Base-by-base conservation (phyloP, 129 eudicot species). In the Cynara cardunculus region DNA sequence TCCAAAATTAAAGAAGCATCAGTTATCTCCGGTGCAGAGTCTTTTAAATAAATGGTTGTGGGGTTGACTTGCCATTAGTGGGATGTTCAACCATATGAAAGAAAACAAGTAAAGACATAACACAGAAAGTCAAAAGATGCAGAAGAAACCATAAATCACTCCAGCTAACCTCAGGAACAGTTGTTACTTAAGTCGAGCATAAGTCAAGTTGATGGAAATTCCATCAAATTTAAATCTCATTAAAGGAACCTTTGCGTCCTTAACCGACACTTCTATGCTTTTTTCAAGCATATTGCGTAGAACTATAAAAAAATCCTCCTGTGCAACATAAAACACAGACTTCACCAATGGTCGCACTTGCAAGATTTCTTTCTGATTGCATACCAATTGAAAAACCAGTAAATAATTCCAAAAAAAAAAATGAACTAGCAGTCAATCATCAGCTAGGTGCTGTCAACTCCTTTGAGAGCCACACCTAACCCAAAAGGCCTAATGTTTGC, bases 211-310 rank as follows among this genome's bases (percentile, higher is more conserved):
- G 41, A 91, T 53, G 2, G 85, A 61, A 62, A 91, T 82, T 74
- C 91, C 93, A 3, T 91, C 93, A 71, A 89, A 89, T 46, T 89
- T 87, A 73, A 91, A 85, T 31, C 91, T 87, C 85, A 91, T 91
- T 35, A 91, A 49, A n/a, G 97, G 91, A 73, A 91, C 91, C 59
- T 86, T 89, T 39, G 93, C 97, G 35, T 84, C 87, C 86, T 87
- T 89, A 21, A 91, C 91, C 11, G 97, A 85, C 66, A 91, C 91
- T 86, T 87, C 97, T 5, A 75, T 82, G 73, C 84, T 67, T 71
- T 85, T 86, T 25, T 88, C 85, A 49, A 91, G 93, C 82, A 91
- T 86, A 25, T 87, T 71, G 37, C 71, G 84, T 68, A 91, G 77
- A 77, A 82, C 85, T 66, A 85, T n/a, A 56, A 89, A 91, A 82